A percentile compares a stretch with the other conserved stretches of the same genome.
These are phyloP conservation scores for Chlorella sp. DNA, from an alignment of 139 green algal species.

Conservation along the genomic window DNA sequence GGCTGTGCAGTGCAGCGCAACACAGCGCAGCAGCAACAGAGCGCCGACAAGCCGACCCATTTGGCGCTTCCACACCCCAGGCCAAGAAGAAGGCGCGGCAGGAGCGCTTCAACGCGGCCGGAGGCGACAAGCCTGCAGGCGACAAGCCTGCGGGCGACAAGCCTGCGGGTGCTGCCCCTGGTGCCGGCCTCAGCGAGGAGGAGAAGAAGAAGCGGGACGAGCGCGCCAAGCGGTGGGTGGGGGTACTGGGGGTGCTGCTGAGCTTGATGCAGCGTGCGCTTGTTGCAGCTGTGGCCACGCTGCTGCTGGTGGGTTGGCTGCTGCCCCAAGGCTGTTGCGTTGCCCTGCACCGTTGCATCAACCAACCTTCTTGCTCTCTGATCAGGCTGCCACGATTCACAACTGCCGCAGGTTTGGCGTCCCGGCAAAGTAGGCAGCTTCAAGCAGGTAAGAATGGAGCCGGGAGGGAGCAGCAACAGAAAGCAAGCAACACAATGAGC, in stretches of 20 bases:
- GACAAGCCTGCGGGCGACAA: background rate
- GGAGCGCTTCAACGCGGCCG: slow-evolving; percentile 34
- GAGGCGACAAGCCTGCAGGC: background rate
- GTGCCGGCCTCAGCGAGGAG: slow-evolving; percentile 11
- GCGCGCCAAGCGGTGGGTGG: slow-evolving; percentile 34
- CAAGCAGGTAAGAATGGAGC: background rate
- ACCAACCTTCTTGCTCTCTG: no score
- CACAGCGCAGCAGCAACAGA: no score
- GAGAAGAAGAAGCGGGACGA: slow-evolving; percentile 44
- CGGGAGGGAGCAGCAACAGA: no score
- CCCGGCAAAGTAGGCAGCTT: background rate
- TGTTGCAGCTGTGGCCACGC: background rate
- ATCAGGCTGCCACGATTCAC: no score
- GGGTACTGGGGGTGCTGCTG: background rate
- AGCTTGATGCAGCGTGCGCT: background rate
- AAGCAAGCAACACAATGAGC: no score
- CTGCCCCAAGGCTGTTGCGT: no score
- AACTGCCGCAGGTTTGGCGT: background rate
- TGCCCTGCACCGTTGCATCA: no score
- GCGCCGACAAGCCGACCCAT: no score
- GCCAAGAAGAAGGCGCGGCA: slow-evolving; percentile 36
- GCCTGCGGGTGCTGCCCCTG: background rate
- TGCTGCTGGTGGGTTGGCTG: no score
- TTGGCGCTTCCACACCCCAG: no score
- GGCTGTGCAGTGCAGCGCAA: no score